phyloP scores from a whole-genome alignment of 805 yeast genomes.

The Candida ovalis region DNA sequence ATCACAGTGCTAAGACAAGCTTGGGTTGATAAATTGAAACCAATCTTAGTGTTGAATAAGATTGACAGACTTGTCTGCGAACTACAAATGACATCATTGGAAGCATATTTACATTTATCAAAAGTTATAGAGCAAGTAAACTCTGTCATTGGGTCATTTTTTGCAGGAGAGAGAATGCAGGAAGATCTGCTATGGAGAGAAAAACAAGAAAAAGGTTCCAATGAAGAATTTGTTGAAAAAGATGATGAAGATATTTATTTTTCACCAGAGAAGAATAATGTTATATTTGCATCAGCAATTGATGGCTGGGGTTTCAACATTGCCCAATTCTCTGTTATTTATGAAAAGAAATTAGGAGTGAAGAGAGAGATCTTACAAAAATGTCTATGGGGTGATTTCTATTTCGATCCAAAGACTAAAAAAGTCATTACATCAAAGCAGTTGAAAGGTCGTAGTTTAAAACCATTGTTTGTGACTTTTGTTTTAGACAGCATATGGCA shows the following conservation, averaged over 20 bases:
- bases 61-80: conserved; percentile 84
- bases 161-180: conserved; percentile 87
- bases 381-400: conserved; percentile 95
- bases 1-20: conserved; percentile 92
- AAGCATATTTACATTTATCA: conserved; percentile 77
- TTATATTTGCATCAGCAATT: conserved; percentile 82
- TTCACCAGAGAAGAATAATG: conserved; percentile 83
- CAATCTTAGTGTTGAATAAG: conserved; percentile 84
- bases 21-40: conserved; percentile 89
- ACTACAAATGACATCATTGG: conserved; percentile 74
- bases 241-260: conserved; percentile 83
- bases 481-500: conserved; percentile 92
- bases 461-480: conserved; percentile 83
- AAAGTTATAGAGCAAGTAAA: conserved; percentile 89
- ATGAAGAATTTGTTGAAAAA: conserved; percentile 60
- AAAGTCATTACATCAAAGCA: conserved; percentile 69
- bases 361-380: conserved; percentile 73
- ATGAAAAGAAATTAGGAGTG: conserved; percentile 80
- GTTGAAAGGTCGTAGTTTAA: conserved; percentile 54
- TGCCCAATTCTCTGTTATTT: conserved; percentile 82
- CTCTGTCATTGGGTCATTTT: conserved; percentile 90
- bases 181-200: conserved; percentile 80
- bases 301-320: conserved; percentile 99
- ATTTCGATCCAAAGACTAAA: conserved; percentile 84
- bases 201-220: conserved; percentile 42